Percentiles rank a stretch among this genome's conserved stretches.
These are phyloP conservation scores for Alternaria sp. DNA, from an alignment of 2,329 filamentous ascomycete species.

Conservation along the genomic window DNA sequence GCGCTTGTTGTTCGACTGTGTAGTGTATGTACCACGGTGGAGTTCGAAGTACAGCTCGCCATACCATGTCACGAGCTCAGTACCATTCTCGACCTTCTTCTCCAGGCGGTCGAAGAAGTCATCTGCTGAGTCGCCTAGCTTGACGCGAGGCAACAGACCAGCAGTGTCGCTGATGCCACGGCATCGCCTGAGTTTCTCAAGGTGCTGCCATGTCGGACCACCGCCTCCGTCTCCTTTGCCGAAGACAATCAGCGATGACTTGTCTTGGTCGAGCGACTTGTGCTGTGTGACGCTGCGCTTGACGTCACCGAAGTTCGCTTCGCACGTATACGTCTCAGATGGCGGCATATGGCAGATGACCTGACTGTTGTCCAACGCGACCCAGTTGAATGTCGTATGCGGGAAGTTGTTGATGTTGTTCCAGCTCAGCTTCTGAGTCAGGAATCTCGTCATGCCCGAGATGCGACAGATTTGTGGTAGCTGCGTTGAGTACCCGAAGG, in stretches of 20 bases:
- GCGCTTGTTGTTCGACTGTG: constrained; percentile 94
- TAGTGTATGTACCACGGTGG: constrained; percentile 96
- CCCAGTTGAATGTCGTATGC: constrained; percentile 99
- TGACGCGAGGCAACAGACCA: constrained; percentile 82
- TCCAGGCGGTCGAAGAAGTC: constrained; percentile 91
- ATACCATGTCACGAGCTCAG: constrained; percentile 91
- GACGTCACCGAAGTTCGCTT: constrained; percentile 93
- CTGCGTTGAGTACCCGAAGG: constrained; percentile 95
- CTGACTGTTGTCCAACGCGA: constrained; percentile 91
- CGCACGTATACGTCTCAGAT: constrained; percentile 91
- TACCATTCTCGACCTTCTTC: constrained; percentile 70
- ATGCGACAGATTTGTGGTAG: constrained; percentile 91
- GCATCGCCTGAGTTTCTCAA: constrained; percentile 92
- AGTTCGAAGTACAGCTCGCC: constrained; percentile 98
- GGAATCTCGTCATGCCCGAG: constrained; percentile 94
- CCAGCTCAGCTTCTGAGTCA: constrained; percentile 99
- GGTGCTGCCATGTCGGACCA: constrained; percentile 89
- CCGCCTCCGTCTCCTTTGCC: constrained; percentile 97
- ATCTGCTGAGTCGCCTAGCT: constrained; percentile 88
- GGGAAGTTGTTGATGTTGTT: constrained; percentile 99
- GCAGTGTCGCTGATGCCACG: constrained; percentile 89
- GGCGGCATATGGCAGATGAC: constrained; percentile 98
- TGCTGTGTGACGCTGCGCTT: constrained; percentile 88
- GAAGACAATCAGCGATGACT: constrained; percentile 88
- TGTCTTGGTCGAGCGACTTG: constrained; percentile 94